phyloP scores from a whole-genome alignment of 257 asterid species.

The Cordia subcordata region DNA sequence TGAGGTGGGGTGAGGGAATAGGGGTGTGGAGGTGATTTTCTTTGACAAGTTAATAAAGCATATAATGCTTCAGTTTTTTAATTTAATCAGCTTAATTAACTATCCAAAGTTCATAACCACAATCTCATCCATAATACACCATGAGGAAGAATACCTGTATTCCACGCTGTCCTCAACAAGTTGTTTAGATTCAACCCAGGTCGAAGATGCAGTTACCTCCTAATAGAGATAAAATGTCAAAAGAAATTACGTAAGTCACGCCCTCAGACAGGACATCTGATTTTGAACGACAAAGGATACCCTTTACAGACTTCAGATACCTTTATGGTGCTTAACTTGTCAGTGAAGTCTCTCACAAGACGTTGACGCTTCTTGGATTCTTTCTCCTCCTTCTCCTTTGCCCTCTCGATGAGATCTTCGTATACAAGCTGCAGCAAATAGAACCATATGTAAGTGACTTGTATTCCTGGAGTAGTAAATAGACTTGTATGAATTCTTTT shows the following conservation, averaged over 20 bases:
- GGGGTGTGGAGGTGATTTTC: too few relatives aligned
- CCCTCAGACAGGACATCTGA: background rate
- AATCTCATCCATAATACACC: conserved; percentile 10
- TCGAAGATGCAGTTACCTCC: conserved; percentile 72
- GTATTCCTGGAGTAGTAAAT: conserved; percentile 6
- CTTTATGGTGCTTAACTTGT: conserved; percentile 63
- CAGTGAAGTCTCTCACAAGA: conserved; percentile 75
- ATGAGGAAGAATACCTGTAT: conserved; percentile 52
- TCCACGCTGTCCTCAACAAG: conserved; percentile 81
- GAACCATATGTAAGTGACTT: conserved; percentile 8
- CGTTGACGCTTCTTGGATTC: conserved; percentile 89
- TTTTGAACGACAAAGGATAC: background rate
- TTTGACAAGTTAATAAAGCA: too few relatives aligned
- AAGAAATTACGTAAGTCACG: background rate
- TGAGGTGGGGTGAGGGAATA: too few relatives aligned
- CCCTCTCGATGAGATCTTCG: conserved; percentile 84
- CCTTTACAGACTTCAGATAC: conserved; percentile 36
- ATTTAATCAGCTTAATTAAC: background rate
- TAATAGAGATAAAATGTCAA: conserved; percentile 14
- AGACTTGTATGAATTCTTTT: background rate
- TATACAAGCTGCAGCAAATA: conserved; percentile 64
- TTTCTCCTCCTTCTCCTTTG: conserved; percentile 96
- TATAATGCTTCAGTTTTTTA: background rate
- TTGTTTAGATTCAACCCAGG: conserved; percentile 84
- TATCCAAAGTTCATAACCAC: background rate